Evolutionary conservation across 2,329 filamentous ascomycete species (phyloP).

Genomic region (Talaromyces amestolkiae): DNA sequence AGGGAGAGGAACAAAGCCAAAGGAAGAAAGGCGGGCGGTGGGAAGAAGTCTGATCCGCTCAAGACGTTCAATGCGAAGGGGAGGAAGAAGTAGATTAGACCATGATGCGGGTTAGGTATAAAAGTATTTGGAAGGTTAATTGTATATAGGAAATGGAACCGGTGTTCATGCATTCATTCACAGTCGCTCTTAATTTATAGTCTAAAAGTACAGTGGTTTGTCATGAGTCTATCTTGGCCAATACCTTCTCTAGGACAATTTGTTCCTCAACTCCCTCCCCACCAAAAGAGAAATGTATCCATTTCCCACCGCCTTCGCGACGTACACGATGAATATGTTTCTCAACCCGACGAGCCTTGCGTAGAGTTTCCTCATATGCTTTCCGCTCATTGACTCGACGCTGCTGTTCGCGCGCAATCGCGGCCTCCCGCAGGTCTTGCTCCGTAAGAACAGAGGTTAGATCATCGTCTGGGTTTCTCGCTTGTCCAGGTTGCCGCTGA

Average conservation of each 20-base stretch:
- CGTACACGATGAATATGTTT: conserved; percentile 32
- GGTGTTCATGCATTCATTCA: neutral
- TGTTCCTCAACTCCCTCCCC: conserved; percentile 11
- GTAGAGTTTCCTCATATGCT: conserved; percentile 29
- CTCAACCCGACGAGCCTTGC: conserved; percentile 32
- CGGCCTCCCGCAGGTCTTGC: conserved; percentile 19
- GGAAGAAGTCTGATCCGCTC: conserved; percentile 73
- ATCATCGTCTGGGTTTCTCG: conserved; percentile 25
- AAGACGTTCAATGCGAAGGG: conserved; percentile 76
- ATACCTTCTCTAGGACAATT: neutral
- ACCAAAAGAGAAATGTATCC: conserved; percentile 39
- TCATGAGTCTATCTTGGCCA: conserved; percentile 2
- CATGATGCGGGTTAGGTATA: neutral
- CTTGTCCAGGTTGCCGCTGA: conserved; percentile 25
- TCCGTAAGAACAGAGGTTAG: conserved; percentile 17
- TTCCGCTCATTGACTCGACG: conserved; percentile 33
- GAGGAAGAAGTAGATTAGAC: conserved; percentile 28
- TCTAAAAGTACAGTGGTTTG: neutral
- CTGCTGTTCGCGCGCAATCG: conserved; percentile 29
- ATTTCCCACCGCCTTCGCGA: conserved; percentile 37
- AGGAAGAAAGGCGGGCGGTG: conserved; percentile 45
- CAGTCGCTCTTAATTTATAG: neutral
- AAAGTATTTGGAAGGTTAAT: neutral
- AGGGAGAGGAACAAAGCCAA: conserved; percentile 44
- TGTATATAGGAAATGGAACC: neutral